Percentiles rank a stretch among this genome's conserved stretches.
These are phyloP conservation scores for Phellinidium pouzarii DNA, from an alignment of 1,284 basidiomycete genomes.

Conservation along the genomic window DNA sequence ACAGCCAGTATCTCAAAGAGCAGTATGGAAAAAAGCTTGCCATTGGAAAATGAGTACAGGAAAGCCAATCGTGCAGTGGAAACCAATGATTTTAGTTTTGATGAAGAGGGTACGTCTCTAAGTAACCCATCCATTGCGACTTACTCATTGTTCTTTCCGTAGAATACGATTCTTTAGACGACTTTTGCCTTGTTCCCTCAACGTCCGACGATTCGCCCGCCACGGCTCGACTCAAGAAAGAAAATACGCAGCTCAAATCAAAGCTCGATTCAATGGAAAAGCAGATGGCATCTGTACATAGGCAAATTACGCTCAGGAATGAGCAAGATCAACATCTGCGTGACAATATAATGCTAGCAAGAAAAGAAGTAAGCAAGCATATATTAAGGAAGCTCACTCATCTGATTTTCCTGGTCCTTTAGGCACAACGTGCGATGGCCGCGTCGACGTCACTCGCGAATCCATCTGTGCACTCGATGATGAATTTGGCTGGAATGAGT, in stretches of 20 bases:
- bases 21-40: conserved; percentile 21
- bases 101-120: conserved; percentile 13
- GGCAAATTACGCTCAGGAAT: conserved; percentile 55
- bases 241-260: conserved; percentile 54
- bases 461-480: conserved; percentile 33
- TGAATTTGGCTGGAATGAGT: conserved; percentile 47
- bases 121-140: neutral
- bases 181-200: conserved; percentile 66
- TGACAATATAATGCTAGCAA: conserved; percentile 71
- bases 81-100: conserved; percentile 10
- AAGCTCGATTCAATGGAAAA: conserved; percentile 52
- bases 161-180: conserved; percentile 67
- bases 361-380: conserved; percentile 54
- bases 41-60: conserved; percentile 31
- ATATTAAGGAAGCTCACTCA: conserved; percentile 11
- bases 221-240: conserved; percentile 47
- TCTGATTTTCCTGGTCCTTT: conserved; percentile 10
- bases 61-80: neutral
- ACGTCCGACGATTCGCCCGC: conserved; percentile 39
- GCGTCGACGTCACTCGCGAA: conserved; percentile 48
- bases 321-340: conserved; percentile 72
- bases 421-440: conserved; percentile 71
- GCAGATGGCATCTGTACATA: conserved; percentile 52
- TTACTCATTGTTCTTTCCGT: conserved; percentile 4
- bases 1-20: conserved; percentile 29